Conservation (phyloP, 1,139 yeast genomes). For the Hanseniaspora gamundiae region DNA sequence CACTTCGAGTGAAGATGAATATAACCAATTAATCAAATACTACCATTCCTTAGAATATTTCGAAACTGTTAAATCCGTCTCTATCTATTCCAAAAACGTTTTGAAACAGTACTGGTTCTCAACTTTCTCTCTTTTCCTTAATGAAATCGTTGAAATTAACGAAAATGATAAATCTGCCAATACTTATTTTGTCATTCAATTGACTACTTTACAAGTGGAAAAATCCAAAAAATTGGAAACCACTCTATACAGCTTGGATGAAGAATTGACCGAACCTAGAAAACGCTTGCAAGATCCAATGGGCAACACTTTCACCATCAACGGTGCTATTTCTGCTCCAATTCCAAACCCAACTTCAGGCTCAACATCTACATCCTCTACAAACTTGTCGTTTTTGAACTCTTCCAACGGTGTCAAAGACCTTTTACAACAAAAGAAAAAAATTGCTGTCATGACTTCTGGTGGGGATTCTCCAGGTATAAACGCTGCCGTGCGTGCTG, state of each 20-base stretch:
- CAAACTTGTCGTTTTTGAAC: background rate
- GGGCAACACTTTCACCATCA: constrained; percentile 41
- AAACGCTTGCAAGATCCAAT: constrained; percentile 39
- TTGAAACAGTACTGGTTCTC: constrained; percentile 61
- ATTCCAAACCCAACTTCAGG: background rate
- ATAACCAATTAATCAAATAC: constrained; percentile 36
- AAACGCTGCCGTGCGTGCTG: constrained; percentile 75
- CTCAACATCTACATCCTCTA: constrained; percentile 3
- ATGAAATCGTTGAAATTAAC: constrained; percentile 17
- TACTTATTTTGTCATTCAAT: background rate
- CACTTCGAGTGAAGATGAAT: constrained; percentile 38
- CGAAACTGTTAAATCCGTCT: constrained; percentile 34
- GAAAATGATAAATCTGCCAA: constrained; percentile 8
- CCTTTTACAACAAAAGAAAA: constrained; percentile 23
- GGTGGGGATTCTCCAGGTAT: constrained; percentile 86
- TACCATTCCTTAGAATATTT: constrained; percentile 45
- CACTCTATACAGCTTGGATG: constrained; percentile 5
- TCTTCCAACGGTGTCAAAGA: background rate
- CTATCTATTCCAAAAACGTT: constrained; percentile 54
- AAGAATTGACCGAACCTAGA: constrained; percentile 17
- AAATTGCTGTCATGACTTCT: constrained; percentile 75
- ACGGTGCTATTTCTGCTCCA: constrained; percentile 11
- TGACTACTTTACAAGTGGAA: background rate
- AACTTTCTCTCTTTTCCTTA: constrained; percentile 46
- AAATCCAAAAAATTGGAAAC: background rate